Evolutionary conservation across 805 yeast species (phyloP).

Genomic region (Lipomyces chichibuensis): DNA sequence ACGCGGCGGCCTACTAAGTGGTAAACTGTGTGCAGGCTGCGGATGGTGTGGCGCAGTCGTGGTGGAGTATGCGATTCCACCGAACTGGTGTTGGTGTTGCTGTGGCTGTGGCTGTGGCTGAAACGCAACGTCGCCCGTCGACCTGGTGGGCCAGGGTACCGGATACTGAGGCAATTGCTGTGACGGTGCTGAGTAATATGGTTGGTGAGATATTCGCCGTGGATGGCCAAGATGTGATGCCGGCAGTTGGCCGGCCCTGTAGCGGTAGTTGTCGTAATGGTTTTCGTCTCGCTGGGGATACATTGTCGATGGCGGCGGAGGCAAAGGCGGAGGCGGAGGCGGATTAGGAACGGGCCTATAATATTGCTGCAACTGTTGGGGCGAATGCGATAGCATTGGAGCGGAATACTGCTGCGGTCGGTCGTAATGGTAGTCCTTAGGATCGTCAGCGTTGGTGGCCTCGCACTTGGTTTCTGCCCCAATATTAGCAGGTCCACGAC

Average conservation of each 20-base stretch:
- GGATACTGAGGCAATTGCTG: not conserved
- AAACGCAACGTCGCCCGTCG: not conserved
- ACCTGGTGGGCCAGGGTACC: not conserved
- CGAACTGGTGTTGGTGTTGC: not conserved
- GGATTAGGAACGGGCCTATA: not conserved
- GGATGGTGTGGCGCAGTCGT: not conserved
- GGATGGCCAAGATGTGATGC: not conserved
- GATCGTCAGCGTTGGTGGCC: not conserved
- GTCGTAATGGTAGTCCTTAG: not conserved
- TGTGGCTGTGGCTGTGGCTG: too few species aligned
- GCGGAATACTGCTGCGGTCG: not conserved
- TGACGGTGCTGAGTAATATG: not conserved
- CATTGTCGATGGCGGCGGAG: not conserved
- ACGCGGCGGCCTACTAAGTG: not conserved
- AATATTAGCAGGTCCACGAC: too few species aligned
- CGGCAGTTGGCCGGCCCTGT: not conserved
- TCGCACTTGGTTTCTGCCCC: not conserved
- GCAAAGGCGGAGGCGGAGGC: constrained; percentile 5
- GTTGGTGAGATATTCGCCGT: not conserved
- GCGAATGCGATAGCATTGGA: not conserved
- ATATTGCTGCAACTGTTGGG: not conserved
- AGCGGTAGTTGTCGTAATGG: not conserved
- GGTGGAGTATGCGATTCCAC: not conserved
- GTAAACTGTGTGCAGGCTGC: not conserved
- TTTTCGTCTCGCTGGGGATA: not conserved